Evolutionary conservation across 805 yeast genomes (phyloP), one percentile per base, ranked within the genome.

Genomic region (Saccharomyces kudriavzevii): DNA sequence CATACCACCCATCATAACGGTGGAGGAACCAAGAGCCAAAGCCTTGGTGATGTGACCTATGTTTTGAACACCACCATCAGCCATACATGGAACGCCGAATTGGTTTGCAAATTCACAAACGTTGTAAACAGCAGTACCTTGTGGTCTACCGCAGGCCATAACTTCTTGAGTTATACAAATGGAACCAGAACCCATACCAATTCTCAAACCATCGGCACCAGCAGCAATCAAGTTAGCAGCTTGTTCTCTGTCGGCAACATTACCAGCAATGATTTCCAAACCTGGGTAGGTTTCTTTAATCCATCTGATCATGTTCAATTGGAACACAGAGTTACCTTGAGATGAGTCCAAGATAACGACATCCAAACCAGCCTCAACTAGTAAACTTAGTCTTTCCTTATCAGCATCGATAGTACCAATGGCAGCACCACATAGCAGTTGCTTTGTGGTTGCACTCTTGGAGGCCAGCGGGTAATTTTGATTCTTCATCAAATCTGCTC

Each of bases 101-200:
- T 84, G 81, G 75, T 84, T 85, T 61, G 98, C 95, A 70, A 94
- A 91, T 77, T 92, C 91, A 60, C 94, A 80, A 53, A 94, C 99
- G 62, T 83, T 85, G 80, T 82, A 91, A 52, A 94, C 98, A 57
- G 99, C 99, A 61, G 98, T 90, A 77, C 98, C 99, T 79, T 94
- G 99, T 57, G 99, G 99, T 81, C 99, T 90, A 77, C 99, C 99
- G 77, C 97, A 96, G 51, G 99, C 99, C 99, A 94, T 94, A 56
- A 94, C 99, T 78, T 94, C 99, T 78, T 94, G 99, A 52, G 99
- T 94, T 71, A 94, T 94, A 82, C 99, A 94, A 72, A 95, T 95
- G 58, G 97, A 89, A 68, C 99, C 99, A 31, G 98, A 89, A 70
- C 99, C 99, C 99, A 94, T 94, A 77, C 99, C 99, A 64, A 94